Conservation (phyloP, 1,284 basidiomycete genomes). For the Peniophora sp. region DNA sequence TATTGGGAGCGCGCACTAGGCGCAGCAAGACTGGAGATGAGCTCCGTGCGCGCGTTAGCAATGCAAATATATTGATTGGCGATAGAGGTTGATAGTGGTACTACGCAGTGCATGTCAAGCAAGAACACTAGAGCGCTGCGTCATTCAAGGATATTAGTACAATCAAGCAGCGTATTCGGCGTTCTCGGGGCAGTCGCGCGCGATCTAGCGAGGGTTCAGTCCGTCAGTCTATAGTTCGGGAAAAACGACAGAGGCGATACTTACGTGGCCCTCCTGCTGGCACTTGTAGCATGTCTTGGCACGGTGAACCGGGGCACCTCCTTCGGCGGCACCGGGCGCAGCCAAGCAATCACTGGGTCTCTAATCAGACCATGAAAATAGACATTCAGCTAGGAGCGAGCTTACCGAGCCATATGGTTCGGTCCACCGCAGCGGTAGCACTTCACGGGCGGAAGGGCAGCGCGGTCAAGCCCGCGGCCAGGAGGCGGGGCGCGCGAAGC, state of each 20-base stretch:
- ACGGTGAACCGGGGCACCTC: conserved; percentile 44
- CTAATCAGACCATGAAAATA: neutral
- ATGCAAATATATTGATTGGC: too few species aligned
- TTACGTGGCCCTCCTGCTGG: conserved; percentile 76
- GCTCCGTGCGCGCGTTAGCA: too few species aligned
- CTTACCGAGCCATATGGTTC: conserved; percentile 74
- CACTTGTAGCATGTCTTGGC: conserved; percentile 82
- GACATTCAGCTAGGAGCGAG: neutral
- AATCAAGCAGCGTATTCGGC: conserved; percentile 24
- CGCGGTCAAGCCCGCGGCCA: conserved; percentile 64
- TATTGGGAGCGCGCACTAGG: too few species aligned
- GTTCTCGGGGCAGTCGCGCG: conserved; percentile 69
- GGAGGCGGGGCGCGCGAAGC: conserved; percentile 62
- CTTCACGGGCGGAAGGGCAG: conserved; percentile 71
- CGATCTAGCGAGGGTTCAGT: conserved; percentile 41
- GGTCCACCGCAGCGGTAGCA: conserved; percentile 78
- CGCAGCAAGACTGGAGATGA: too few species aligned
- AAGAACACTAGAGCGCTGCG: too few species aligned
- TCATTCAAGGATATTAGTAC: too few species aligned
- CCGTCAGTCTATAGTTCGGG: neutral
- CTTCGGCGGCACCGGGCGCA: conserved; percentile 46
- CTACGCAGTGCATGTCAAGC: too few species aligned
- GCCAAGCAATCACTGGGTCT: conserved; percentile 67
- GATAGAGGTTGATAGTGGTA: too few species aligned
- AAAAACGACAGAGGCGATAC: conserved; percentile 13